phyloP scores from a whole-genome alignment of 148 eudicot genomes.

The Camellia sinensis region DNA sequence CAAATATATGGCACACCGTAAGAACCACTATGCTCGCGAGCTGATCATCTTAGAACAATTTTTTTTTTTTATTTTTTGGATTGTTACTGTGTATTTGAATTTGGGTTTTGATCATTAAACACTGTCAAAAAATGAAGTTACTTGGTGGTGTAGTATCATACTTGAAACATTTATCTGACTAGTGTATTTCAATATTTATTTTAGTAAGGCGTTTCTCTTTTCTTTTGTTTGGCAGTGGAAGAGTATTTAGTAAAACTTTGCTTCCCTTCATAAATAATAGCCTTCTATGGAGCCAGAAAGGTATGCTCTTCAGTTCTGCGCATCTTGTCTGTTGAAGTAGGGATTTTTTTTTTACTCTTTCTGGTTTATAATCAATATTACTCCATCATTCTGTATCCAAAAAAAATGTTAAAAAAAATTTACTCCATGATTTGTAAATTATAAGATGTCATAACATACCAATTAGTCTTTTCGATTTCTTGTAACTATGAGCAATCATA shows the following conservation, averaged over 20 bases:
- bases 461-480: not conserved
- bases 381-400: not conserved
- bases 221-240: not conserved
- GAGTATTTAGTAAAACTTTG: not conserved
- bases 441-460: not conserved
- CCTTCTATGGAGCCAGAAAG: conserved; percentile 26
- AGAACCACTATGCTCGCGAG: no score
- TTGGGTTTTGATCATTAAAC: not conserved
- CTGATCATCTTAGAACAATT: no score
- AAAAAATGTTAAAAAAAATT: no score
- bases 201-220: not conserved
- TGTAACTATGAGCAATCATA: not conserved
- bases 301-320: conserved; percentile 11
- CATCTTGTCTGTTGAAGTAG: not conserved
- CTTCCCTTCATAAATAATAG: not conserved
- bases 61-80: no score
- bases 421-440: no score
- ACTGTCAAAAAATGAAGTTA: not conserved
- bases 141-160: not conserved
- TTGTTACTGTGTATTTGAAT: no score
- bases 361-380: not conserved
- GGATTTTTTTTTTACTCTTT: not conserved
- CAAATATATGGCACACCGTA: not conserved
- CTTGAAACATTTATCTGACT: not conserved
- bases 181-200: not conserved